Percentiles rank a stretch among this genome's conserved stretches.
phyloP scores from a whole-genome alignment of 495 filamentous ascomycete genomes.

The Amniculicola lignicola region DNA sequence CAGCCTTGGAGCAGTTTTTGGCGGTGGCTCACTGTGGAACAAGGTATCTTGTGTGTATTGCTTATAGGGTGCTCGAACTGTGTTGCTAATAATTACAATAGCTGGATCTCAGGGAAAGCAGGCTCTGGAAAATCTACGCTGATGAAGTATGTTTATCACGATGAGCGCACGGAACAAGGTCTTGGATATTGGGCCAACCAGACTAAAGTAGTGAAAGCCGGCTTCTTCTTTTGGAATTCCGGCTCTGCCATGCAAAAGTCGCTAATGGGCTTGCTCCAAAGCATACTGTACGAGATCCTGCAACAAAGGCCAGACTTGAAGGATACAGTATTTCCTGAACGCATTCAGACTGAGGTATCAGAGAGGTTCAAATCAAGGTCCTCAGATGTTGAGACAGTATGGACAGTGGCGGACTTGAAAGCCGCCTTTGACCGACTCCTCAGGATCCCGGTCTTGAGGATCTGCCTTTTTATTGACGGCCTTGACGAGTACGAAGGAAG shows the following conservation, averaged over 20 bases:
- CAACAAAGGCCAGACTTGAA: background rate
- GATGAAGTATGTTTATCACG: constrained; percentile 8
- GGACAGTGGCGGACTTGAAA: background rate
- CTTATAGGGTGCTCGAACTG: background rate
- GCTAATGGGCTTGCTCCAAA: constrained; percentile 3
- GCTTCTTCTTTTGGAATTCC: constrained; percentile 12
- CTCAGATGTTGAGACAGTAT: background rate
- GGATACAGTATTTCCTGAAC: background rate
- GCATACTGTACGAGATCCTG: constrained; percentile 6
- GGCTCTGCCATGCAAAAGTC: constrained; percentile 7
- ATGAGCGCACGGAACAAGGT: background rate
- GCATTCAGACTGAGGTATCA: background rate
- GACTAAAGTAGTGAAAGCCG: background rate
- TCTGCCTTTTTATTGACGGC: constrained; percentile 5
- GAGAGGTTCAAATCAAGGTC: background rate
- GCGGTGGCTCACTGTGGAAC: background rate
- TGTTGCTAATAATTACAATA: background rate
- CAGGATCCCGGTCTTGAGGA: background rate
- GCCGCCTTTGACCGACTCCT: background rate
- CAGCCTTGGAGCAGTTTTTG: constrained; percentile 2
- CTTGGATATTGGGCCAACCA: background rate
- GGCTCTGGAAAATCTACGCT: constrained; percentile 6
- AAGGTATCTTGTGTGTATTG: background rate
- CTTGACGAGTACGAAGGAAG: constrained; percentile 2
- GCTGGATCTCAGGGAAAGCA: constrained; percentile 4